These are phyloP conservation scores for Penicillium canariense DNA, from an alignment of 495 filamentous ascomycete genomes.

Conservation along the genomic window DNA sequence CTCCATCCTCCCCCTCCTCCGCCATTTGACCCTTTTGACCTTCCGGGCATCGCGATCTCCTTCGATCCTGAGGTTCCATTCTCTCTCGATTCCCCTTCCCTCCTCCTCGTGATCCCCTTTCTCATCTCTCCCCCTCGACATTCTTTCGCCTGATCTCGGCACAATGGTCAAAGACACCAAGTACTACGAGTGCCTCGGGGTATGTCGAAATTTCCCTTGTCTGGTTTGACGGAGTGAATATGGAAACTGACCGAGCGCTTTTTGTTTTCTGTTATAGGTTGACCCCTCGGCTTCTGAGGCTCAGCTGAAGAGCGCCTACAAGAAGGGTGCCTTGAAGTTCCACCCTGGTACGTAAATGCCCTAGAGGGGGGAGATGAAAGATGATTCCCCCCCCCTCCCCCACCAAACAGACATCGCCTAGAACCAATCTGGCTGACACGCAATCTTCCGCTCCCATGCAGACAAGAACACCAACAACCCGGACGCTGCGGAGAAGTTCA, in stretches of 20 bases:
- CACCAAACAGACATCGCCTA: not conserved
- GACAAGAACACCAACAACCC: conserved; percentile 97
- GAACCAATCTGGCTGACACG: not conserved
- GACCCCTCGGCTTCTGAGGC: conserved; percentile 66
- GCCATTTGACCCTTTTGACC: conserved; percentile 7
- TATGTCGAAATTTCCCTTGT: conserved; percentile 43
- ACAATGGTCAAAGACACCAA: conserved; percentile 89
- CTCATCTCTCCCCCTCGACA: conserved; percentile 13
- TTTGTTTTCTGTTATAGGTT: conserved; percentile 53
- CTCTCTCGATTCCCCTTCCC: conserved; percentile 7
- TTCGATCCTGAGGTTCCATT: conserved; percentile 4
- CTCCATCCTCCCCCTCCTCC: conserved; percentile 5
- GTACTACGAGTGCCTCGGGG: conserved; percentile 82
- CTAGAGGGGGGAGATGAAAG: not conserved
- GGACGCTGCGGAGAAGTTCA: conserved; percentile 94
- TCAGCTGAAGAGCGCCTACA: conserved; percentile 88
- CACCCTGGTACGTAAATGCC: conserved; percentile 71
- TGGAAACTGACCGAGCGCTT: conserved; percentile 17
- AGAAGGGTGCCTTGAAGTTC: conserved; percentile 82
- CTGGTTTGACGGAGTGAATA: not conserved
- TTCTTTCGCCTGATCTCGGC: conserved; percentile 16
- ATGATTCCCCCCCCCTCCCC: not conserved
- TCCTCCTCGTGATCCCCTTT: conserved; percentile 9
- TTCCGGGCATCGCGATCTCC: conserved; percentile 4
- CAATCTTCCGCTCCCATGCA: conserved; percentile 31